Conservation (phyloP, 306 rosid genomes). For the Senna siamea region DNA sequence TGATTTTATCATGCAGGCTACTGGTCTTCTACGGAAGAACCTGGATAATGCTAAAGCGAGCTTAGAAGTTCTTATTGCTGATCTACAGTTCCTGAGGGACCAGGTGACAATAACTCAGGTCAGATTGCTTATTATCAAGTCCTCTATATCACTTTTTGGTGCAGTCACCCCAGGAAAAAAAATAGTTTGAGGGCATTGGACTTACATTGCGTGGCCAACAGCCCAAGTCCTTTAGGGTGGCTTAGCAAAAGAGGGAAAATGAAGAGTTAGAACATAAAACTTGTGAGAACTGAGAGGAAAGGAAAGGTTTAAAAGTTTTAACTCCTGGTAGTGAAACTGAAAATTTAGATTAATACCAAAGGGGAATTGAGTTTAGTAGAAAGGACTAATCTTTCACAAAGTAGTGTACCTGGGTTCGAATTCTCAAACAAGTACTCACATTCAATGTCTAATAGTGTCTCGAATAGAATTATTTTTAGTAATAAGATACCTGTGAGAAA, state of each 20-base stretch:
- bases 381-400: too few relatives aligned
- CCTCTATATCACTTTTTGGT: background rate
- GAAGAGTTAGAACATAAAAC: background rate
- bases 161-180: conserved; percentile 3
- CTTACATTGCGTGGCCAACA: conserved; percentile 5
- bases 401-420: too few relatives aligned
- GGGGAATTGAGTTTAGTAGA: too few relatives aligned
- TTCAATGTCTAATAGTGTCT: too few relatives aligned
- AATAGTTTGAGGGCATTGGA: background rate
- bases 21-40: conserved; percentile 66
- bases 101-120: conserved; percentile 96
- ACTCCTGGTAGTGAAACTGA: background rate
- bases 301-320: background rate
- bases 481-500: too few relatives aligned
- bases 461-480: too few relatives aligned
- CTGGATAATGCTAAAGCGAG: conserved; percentile 83
- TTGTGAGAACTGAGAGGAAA: conserved; percentile 1
- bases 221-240: background rate
- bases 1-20: conserved; percentile 61
- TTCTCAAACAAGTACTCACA: too few relatives aligned
- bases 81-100: conserved; percentile 91
- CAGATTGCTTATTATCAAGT: conserved; percentile 32
- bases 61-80: conserved; percentile 75
- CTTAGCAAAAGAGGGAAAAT: background rate
- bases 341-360: background rate